Base-by-base conservation (phyloP, 495 filamentous ascomycete genomes). In the Geopyxis carbonaria region DNA sequence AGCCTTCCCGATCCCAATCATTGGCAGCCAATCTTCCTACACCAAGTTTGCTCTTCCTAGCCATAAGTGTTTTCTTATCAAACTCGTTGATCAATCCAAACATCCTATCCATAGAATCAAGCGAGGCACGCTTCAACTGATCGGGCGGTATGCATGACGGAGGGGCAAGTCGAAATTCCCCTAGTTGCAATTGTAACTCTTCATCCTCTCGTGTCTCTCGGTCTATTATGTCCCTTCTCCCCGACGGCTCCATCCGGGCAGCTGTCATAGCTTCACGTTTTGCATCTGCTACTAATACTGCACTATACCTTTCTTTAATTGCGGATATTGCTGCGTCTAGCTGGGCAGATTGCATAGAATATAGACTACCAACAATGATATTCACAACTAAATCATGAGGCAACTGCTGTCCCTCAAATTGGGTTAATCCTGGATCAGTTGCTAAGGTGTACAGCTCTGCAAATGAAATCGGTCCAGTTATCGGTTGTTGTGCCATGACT, bases 391-490 rank as follows among this genome's bases (percentile, higher is more conserved):
- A 54, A 37, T 80, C 70, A 14, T 68, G 60, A 2, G 84, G 81
- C 24, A 93, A 61, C 31, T 75, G 69, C 36, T 74, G 72, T 14
- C 86, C 86, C 57, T 93, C 80, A 57, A 95, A 93, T 0, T 61
- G 67, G 22, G 74, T 80, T 14, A 91, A 59, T 4, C 65, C 76
- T 22, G 64, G 58, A 57, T 91, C 84, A 29, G 67, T 64, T 2
- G 80, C 89, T 15, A 95, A 61, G 5, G 80, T 93, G 55, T 79
- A 99, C 4, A 95, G 61, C 31, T 87, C 73, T 4, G 78, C 75
- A 42, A 76, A 69, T 46, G 70, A 87, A 40, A 76, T 70, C 10
- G 80, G 80, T 5, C 82, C 84, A 6, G 74, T 68, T 5, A 74
- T 71, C 28, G 85, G 22, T 76, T 66, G 31, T 69, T 65, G 41